Base-by-base conservation (phyloP, 2,329 filamentous ascomycete genomes). In the Raffaelea deltoideospora region DNA sequence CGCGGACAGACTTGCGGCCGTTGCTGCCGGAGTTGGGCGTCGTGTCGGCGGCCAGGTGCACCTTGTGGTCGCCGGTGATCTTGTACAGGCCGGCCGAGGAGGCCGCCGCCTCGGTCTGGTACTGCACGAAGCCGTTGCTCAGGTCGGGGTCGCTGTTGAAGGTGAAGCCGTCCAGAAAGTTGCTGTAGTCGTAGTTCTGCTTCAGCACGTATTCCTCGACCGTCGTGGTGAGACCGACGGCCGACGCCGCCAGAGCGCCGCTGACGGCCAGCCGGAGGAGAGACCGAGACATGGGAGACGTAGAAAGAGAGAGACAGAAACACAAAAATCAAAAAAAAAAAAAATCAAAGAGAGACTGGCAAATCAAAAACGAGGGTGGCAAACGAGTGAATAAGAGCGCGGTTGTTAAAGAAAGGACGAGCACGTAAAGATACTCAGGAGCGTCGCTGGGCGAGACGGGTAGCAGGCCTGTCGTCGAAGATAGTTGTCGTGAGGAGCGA, bases 81-180 rank as follows among this genome's bases (percentile, higher is more conserved):
- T 54, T 58, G 18, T 63, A 54, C 23, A 58, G 47, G 3, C 38
- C 39, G 9, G 49, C 28, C 14, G 26, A 6, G 3, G 26, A 30
- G 13, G 64, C 63, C 18, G 56, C 51, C 1, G 41, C 19, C 35
- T 51, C 45, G 48, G 38, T 53, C 32, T 54, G 51, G 45, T 66
- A 86, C 38, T 62, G 57, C 34, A 83, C 78, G 47, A 68, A 79
- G 9, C 79, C 79, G 38, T 66, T 50, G 31, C 74, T 84, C 7
- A 73, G 73, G 47, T 85, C 79, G 47, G 47, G 32, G 15, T 45
- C 48, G 34, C 50, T 43, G 38, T 57, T 53, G 48, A 66, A 66
- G 31, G 52, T 39, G 43, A 65, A 67, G 49, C 66, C 62, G 46
- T 58, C 52, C 30, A 66, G 63, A 49, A 68, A 67, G 53, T 67